Conservation (phyloP, 768 basidiomycete genomes). For the Macrolepiota dolichaula region DNA sequence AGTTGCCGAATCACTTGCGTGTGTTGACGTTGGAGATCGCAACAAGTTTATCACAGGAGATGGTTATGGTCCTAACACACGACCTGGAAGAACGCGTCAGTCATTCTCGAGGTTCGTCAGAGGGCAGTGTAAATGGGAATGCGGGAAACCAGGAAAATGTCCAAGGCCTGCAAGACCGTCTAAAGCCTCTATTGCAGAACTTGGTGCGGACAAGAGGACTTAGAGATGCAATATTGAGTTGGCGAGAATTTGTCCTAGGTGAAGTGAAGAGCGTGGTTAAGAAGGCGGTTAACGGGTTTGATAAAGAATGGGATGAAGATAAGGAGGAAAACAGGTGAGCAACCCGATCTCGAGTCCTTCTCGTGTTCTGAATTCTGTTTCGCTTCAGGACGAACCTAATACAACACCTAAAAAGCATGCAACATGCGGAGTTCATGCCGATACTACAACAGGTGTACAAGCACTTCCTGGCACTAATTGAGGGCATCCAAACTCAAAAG, state of each 20-base stretch:
- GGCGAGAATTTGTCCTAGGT: conserved; percentile 64
- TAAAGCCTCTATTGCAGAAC: conserved; percentile 75
- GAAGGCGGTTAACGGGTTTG: conserved; percentile 50
- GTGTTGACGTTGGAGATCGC: conserved; percentile 73
- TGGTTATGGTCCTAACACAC: conserved; percentile 64
- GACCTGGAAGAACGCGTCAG: conserved; percentile 55
- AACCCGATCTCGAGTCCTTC: not conserved
- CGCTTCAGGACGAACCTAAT: conserved; percentile 40
- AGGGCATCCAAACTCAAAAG: conserved; percentile 64
- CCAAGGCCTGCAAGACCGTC: conserved; percentile 53
- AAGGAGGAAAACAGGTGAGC: conserved; percentile 17
- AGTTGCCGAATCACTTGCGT: conserved; percentile 72
- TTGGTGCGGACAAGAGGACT: conserved; percentile 70
- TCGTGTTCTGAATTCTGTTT: not conserved
- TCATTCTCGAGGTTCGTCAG: conserved; percentile 12
- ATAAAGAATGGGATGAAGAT: conserved; percentile 46
- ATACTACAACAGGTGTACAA: conserved; percentile 61
- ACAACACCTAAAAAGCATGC: conserved; percentile 60
- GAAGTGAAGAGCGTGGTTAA: conserved; percentile 58
- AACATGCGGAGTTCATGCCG: conserved; percentile 63
- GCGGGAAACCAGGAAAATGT: conserved; percentile 19
- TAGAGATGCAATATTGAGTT: conserved; percentile 62
- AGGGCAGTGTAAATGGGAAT: not conserved
- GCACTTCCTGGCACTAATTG: conserved; percentile 59
- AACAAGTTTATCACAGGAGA: conserved; percentile 69